phyloP scores from a whole-genome alignment of 352 stramenopile species.

The Pythium folliculosum region DNA sequence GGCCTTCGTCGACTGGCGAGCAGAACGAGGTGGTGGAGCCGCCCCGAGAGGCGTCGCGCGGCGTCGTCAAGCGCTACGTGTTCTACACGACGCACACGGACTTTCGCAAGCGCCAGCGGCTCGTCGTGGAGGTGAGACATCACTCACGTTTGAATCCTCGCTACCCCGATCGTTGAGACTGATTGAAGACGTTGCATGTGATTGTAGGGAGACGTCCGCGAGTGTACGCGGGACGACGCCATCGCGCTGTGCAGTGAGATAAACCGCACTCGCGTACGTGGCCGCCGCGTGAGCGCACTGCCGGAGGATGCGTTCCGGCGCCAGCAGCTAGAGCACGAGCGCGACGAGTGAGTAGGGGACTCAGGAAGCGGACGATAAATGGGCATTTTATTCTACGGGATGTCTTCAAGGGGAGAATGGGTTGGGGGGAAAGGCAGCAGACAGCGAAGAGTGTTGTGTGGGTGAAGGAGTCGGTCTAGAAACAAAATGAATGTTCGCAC shows the following conservation, averaged over 20 bases:
- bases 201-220: constrained; percentile 40
- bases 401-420: constrained; percentile 8
- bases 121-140: constrained; percentile 44
- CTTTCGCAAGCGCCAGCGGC: constrained; percentile 57
- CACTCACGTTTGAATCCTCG: not conserved
- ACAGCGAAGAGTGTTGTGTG: not conserved
- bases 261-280: constrained; percentile 51
- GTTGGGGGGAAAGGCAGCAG: not conserved
- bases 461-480: constrained; percentile 13
- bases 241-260: constrained; percentile 43
- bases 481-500: constrained; percentile 23
- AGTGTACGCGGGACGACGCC: constrained; percentile 59
- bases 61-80: constrained; percentile 46
- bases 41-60: not conserved
- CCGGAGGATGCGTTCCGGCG: constrained; percentile 46
- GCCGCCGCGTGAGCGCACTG: constrained; percentile 49
- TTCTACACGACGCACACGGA: constrained; percentile 60
- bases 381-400: constrained; percentile 35
- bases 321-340: constrained; percentile 22
- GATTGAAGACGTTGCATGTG: not conserved
- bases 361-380: constrained; percentile 4
- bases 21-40: not conserved
- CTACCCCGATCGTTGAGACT: not conserved
- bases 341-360: not conserved
- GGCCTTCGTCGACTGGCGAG: constrained; percentile 1